Base-by-base conservation (phyloP, 2,329 filamentous ascomycete genomes). In the Xylaria sp. region DNA sequence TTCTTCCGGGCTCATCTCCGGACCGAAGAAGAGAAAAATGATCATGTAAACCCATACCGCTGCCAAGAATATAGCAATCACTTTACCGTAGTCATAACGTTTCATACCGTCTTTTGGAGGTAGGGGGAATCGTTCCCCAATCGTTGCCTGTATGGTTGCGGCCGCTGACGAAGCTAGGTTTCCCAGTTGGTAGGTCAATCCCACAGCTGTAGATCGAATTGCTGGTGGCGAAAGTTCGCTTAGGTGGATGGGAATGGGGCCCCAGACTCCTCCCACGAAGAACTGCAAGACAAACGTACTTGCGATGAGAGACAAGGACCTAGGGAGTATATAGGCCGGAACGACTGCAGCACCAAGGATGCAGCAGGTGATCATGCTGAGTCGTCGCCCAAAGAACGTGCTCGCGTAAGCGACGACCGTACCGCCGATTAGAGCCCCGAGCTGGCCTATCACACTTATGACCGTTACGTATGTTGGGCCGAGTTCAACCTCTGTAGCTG, bases 1-100 rank as follows among this genome's bases (percentile, higher is more conserved):
- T 45, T 70, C 77, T 32, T 69, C 71, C 17, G 70, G 72, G 12
- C 65, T 78, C 61, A 72, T 72, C 45, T 73, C 70, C 2, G 70
- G 70, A 4, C 70, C 70, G 2, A 72, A 11, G n/a, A 72, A 57
- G 19, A 69, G 57, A 19, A 70, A 67, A 11, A 69, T 51, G 17
- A 67, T 34, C 17, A 70, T 58, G 42, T 67, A 70, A 11, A 63
- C 64, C 68, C 68, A 71, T 6, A 67, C 63, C 4, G 63, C 65
- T 12, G 39, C 64, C 63, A 69, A 57, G 45, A 72, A 72, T 21
- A 70, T 69, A 24, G 19, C 68, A 51, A 72, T 72, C 3, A 70
- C 70, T 42, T 53, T 69, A 30, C 70, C 70, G 27, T 72, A 72
- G 36, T 72, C 68, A 12, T 65, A 72, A 11, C 70, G 68, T 24